phyloP scores from a whole-genome alignment of 495 filamentous ascomycete genomes.

The Tuber indicum region DNA sequence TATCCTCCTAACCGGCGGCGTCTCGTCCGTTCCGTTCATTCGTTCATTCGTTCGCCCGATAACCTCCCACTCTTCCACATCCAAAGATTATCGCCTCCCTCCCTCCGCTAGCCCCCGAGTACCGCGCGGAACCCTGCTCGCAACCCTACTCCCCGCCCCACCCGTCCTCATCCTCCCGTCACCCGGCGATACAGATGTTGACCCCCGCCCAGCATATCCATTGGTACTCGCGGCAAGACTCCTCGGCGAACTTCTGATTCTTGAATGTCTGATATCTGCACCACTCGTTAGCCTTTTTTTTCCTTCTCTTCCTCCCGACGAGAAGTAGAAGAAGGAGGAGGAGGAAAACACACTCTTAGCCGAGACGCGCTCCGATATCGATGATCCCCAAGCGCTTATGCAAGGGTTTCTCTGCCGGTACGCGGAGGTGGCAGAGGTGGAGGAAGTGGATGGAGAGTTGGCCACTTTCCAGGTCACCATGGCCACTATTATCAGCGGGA shows the following conservation, averaged over 20 bases:
- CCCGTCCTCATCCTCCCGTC: not conserved
- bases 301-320: not conserved
- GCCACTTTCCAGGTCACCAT: slow-evolving; percentile 1
- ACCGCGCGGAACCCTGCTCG: not conserved
- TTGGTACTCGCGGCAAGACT: not conserved
- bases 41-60: not conserved
- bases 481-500: not conserved
- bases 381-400: not conserved
- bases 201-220: not conserved
- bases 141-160: not conserved
- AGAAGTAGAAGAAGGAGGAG: not conserved
- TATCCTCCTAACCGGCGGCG: no score
- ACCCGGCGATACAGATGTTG: not conserved
- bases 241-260: not conserved
- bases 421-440: not conserved
- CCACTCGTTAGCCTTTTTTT: not conserved
- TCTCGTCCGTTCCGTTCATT: no score
- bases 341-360: not conserved
- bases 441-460: not conserved
- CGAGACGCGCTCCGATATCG: not conserved
- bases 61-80: not conserved
- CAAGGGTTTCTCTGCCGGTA: not conserved
- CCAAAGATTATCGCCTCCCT: not conserved
- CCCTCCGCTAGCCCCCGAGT: not conserved
- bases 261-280: not conserved